Base-by-base conservation (phyloP, 2,329 filamentous ascomycete genomes). In the Diaporthe vaccinii region DNA sequence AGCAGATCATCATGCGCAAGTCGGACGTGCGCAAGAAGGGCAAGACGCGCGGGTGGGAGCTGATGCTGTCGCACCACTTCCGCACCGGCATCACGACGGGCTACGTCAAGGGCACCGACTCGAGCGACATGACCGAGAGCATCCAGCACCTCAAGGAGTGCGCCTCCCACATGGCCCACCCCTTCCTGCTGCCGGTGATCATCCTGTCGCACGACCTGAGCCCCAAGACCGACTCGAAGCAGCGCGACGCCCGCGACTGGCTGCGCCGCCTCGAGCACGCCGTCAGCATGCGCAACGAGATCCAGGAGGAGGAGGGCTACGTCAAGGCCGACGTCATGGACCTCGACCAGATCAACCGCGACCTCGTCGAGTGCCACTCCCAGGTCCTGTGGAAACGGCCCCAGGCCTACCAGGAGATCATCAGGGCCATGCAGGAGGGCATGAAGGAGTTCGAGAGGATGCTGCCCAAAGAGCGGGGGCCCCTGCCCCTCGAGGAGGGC, bases 11-110 rank as follows among this genome's bases (percentile, higher is more conserved):
- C 75, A 91, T 90, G 80, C 89, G 91, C 78, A 92, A 92, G 82
- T 91, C 89, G n/a, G 91, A 92, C 79, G 91, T 92, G 46, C 89
- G 89, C 69, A 92, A 92, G 80, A 91, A 90, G 83, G 90, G 90
- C 76, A 87, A 86, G 79, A 92, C 91, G 22, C 88, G 91, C 73
- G 91, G 91, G 59, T 92, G 90, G 90, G 91, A 92, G 82, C 85
- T 92, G 73, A 91, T 91, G 85, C 86, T 92, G 51, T 91, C 89
- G 4, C 86, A 92, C 81, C 87, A 86, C 62, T 88, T 92, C 82
- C 84, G 82, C 17, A 88, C 87, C 3, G 83, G 84, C 77, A 86
- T 91, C 77, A 92, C 91, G 1, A 89, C 88, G 2, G 91, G 91
- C 72, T 92, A 87, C 81, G 86, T 89, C 79, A 92, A 92, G 83